These are phyloP conservation scores for Bullera alba DNA, from an alignment of 768 basidiomycete species.

Conservation along the genomic window DNA sequence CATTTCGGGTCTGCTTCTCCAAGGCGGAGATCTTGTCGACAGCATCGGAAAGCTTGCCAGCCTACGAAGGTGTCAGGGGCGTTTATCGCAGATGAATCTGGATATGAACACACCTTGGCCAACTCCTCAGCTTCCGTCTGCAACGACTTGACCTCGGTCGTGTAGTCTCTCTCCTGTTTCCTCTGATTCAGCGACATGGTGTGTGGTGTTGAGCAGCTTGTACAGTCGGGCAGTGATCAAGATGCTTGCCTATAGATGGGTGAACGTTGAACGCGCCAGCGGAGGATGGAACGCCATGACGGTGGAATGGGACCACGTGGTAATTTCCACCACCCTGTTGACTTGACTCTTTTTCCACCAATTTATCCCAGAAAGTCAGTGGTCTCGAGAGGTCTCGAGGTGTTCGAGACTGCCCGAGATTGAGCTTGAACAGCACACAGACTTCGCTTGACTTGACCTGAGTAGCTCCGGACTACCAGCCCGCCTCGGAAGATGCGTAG, in stretches of 20 bases:
- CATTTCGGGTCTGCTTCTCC: slow-evolving; percentile 96
- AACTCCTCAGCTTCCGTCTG: slow-evolving; percentile 62
- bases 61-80: slow-evolving; percentile 49
- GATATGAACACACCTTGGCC: slow-evolving; percentile 58
- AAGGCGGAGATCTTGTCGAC: slow-evolving; percentile 80
- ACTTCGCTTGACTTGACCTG: slow-evolving; percentile 1
- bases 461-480: too few relatives aligned
- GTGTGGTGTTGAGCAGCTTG: neutral
- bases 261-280: neutral
- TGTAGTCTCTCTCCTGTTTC: slow-evolving; percentile 58
- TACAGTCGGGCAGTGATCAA: neutral
- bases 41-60: slow-evolving; percentile 73
- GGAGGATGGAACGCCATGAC: neutral
- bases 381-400: neutral
- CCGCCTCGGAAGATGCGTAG: too few relatives aligned
- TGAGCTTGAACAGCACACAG: neutral
- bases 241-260: neutral
- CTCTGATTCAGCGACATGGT: slow-evolving; percentile 27
- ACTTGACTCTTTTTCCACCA: too few relatives aligned
- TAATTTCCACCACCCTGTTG: neutral
- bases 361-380: neutral
- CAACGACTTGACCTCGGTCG: slow-evolving; percentile 69
- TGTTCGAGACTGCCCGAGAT: too few relatives aligned
- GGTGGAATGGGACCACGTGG: neutral
- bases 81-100: neutral